phyloP scores from a whole-genome alignment of 805 yeast species.

The Teunomyces tritomae region DNA sequence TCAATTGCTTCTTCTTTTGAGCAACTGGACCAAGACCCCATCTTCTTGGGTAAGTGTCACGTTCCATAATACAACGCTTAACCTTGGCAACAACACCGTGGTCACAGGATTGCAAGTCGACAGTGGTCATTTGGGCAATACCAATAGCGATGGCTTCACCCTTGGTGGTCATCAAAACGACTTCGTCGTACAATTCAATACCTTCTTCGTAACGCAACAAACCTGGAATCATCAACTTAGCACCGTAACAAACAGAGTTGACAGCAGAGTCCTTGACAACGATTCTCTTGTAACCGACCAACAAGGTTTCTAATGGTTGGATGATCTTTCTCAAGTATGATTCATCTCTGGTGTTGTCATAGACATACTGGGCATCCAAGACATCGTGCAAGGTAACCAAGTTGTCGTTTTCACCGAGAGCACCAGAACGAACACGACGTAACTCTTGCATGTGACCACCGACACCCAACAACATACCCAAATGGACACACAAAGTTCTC shows the following conservation, averaged over 20 bases:
- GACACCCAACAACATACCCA: constrained; percentile 96
- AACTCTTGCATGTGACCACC: constrained; percentile 99
- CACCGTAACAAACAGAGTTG: constrained; percentile 98
- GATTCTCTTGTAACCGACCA: constrained; percentile 93
- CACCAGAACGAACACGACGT: constrained; percentile 98
- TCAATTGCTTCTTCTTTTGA: constrained; percentile 96
- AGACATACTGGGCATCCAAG: constrained; percentile 96
- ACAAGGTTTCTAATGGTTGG: constrained; percentile 90
- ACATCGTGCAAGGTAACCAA: constrained; percentile 96
- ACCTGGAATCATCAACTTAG: constrained; percentile 98
- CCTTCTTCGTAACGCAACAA: constrained; percentile 96
- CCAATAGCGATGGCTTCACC: constrained; percentile 99
- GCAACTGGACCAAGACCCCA: constrained; percentile 99
- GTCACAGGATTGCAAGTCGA: constrained; percentile 93
- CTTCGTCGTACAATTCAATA: constrained; percentile 95
- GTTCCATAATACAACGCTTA: constrained; percentile 99
- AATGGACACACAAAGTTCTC: constrained; percentile 98
- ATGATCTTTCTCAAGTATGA: constrained; percentile 89
- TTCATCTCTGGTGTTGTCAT: constrained; percentile 97
- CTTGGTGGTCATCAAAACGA: constrained; percentile 95
- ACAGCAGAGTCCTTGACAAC: constrained; percentile 94
- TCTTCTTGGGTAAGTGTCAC: constrained; percentile 98
- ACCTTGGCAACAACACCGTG: constrained; percentile 98
- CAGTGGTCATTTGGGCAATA: constrained; percentile 98
- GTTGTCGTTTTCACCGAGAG: constrained; percentile 83